These are phyloP conservation scores for Calycina marina DNA, from an alignment of 2,329 filamentous ascomycete species.

Conservation along the genomic window DNA sequence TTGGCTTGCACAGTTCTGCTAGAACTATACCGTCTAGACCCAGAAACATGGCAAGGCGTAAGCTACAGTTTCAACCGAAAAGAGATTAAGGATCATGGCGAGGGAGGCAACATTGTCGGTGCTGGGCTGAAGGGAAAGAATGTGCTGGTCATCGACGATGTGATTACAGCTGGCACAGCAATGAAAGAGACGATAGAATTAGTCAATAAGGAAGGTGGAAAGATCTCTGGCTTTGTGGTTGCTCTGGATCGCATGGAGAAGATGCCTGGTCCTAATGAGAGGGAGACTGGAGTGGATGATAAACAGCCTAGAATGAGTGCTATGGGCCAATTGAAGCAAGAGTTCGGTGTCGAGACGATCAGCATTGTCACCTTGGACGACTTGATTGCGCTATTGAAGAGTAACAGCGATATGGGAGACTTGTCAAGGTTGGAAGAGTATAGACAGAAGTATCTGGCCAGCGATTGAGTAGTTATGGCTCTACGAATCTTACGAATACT, in stretches of 20 bases:
- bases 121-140: neutral
- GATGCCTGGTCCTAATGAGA: constrained; percentile 38
- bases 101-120: constrained; percentile 35
- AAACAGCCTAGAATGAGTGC: constrained; percentile 59
- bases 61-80: neutral
- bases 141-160: constrained; percentile 1
- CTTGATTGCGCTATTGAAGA: constrained; percentile 55
- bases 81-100: constrained; percentile 40
- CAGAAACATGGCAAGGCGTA: constrained; percentile 16
- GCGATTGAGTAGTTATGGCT: constrained; percentile 26
- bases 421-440: constrained; percentile 60
- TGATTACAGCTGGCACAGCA: constrained; percentile 1
- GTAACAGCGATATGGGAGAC: constrained; percentile 45
- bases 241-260: constrained; percentile 37
- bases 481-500: no score
- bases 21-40: constrained; percentile 58
- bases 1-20: constrained; percentile 66
- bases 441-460: constrained; percentile 48
- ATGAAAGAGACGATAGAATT: neutral
- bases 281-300: constrained; percentile 28
- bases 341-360: constrained; percentile 71
- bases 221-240: neutral
- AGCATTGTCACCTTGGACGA: constrained; percentile 76
- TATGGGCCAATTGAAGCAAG: constrained; percentile 71
- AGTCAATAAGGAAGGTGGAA: neutral